Percentiles rank a stretch among this genome's conserved stretches.
Conservation (phyloP, 148 eudicot species). For the Oxyria digyna region DNA sequence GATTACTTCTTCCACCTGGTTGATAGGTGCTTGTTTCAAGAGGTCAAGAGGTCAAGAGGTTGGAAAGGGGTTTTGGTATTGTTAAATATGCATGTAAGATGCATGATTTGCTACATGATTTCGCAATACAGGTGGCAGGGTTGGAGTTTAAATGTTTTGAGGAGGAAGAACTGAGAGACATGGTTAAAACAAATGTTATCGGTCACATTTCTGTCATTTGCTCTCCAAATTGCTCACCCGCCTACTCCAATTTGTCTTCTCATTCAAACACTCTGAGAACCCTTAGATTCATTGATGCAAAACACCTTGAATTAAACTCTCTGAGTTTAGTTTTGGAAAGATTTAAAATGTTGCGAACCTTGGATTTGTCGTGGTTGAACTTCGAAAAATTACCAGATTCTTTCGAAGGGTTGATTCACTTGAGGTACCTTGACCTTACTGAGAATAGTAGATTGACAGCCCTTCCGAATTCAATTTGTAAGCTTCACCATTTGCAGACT, state of each 20-base stretch:
- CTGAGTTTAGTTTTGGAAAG: not conserved
- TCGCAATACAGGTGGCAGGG: constrained; percentile 7
- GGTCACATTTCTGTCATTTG: not conserved
- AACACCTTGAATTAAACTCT: not conserved
- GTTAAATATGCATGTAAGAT: not conserved
- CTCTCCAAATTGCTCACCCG: not conserved
- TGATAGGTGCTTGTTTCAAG: constrained; percentile 5
- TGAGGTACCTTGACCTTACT: constrained; percentile 5
- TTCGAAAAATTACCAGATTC: constrained; percentile 6
- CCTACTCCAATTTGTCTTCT: not conserved
- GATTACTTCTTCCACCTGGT: not conserved
- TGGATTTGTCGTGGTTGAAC: not conserved
- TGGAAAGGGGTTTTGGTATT: not conserved
- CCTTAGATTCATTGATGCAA: not conserved
- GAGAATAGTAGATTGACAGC: not conserved
- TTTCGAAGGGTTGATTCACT: constrained; percentile 4
- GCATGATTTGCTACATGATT: constrained; percentile 7
- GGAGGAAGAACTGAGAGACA: not conserved
- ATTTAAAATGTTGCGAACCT: constrained; percentile 7
- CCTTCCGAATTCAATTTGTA: constrained; percentile 6
- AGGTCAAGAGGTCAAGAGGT: not conserved
- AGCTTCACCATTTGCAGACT: not conserved
- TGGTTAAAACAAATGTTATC: not conserved
- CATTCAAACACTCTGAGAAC: not conserved
- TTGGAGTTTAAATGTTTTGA: not conserved